Percentiles rank a stretch among this genome's conserved stretches.
phyloP scores from a whole-genome alignment of 495 filamentous ascomycete species.

The Aspergillus coremiiformis region DNA sequence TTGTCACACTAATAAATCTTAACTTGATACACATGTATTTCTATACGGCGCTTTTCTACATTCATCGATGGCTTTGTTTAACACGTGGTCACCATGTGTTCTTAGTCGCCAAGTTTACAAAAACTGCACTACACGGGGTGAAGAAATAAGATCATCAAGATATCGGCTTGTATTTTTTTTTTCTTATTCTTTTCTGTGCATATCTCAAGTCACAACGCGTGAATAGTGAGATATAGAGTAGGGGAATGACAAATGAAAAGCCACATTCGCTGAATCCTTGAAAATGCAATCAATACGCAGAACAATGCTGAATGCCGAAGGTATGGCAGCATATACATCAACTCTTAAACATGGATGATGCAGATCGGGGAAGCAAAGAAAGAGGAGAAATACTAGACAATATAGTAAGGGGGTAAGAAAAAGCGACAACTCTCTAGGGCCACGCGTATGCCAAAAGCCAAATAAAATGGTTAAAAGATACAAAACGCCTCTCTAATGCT shows the following conservation, averaged over 20 bases:
- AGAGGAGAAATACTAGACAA: conserved; percentile 2
- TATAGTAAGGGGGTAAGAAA: conserved; percentile 4
- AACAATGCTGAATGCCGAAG: conserved; percentile 22
- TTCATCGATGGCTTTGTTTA: neutral
- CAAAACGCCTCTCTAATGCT: conserved; percentile 29
- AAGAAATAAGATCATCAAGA: neutral
- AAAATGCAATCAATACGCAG: conserved; percentile 24
- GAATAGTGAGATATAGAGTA: conserved; percentile 1
- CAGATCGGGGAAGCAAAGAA: neutral
- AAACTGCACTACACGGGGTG: neutral
- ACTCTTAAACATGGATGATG: conserved; percentile 1
- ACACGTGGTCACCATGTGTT: neutral
- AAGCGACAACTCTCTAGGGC: conserved; percentile 16
- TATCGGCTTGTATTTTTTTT: neutral
- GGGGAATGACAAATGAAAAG: conserved; percentile 8
- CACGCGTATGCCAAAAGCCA: conserved; percentile 14
- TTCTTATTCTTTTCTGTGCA: neutral
- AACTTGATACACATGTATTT: neutral
- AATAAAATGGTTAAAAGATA: conserved; percentile 3
- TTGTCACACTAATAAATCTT: neutral
- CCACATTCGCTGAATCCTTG: conserved; percentile 28
- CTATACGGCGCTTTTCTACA: neutral
- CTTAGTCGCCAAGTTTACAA: neutral
- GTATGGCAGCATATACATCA: conserved; percentile 24
- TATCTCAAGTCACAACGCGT: neutral